phyloP scores from a whole-genome alignment of 1,139 yeast genomes.

The Kodamaea sp. region DNA sequence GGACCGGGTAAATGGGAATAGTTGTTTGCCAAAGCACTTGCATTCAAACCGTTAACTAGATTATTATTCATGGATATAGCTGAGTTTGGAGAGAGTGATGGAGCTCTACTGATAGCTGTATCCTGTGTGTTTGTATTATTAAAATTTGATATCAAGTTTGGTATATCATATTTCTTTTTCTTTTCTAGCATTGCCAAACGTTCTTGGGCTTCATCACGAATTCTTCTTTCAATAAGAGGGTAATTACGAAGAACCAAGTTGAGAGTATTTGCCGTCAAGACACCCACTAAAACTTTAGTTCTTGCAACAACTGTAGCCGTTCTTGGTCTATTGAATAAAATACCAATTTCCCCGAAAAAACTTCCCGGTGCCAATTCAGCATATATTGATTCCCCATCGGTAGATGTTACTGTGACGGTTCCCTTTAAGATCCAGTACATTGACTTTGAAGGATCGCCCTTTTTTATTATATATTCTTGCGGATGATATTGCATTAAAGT shows the following conservation, averaged over 20 bases:
- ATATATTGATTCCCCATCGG: slow-evolving; percentile 71
- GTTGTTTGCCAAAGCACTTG: slow-evolving; percentile 16
- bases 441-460: slow-evolving; percentile 71
- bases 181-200: slow-evolving; percentile 67
- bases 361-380: slow-evolving; percentile 69
- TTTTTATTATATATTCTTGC: slow-evolving; percentile 63
- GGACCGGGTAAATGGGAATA: slow-evolving; percentile 17
- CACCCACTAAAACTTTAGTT: slow-evolving; percentile 62
- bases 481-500: slow-evolving; percentile 60
- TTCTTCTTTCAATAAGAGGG: slow-evolving; percentile 63
- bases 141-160: slow-evolving; percentile 9
- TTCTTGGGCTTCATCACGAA: slow-evolving; percentile 77
- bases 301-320: slow-evolving; percentile 79
- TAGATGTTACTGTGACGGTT: slow-evolving; percentile 65
- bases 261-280: slow-evolving; percentile 61
- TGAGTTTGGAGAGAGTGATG: slow-evolving; percentile 1
- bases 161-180: slow-evolving; percentile 33
- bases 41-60: slow-evolving; percentile 11
- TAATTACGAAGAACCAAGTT: slow-evolving; percentile 56
- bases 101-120: neutral
- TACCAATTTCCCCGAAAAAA: slow-evolving; percentile 78
- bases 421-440: slow-evolving; percentile 82
- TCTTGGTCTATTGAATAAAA: slow-evolving; percentile 67
- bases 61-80: neutral
- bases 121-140: too few species aligned